phyloP scores from a whole-genome alignment of 2,329 filamentous ascomycete species.

The Tolypocladium nubicola region DNA sequence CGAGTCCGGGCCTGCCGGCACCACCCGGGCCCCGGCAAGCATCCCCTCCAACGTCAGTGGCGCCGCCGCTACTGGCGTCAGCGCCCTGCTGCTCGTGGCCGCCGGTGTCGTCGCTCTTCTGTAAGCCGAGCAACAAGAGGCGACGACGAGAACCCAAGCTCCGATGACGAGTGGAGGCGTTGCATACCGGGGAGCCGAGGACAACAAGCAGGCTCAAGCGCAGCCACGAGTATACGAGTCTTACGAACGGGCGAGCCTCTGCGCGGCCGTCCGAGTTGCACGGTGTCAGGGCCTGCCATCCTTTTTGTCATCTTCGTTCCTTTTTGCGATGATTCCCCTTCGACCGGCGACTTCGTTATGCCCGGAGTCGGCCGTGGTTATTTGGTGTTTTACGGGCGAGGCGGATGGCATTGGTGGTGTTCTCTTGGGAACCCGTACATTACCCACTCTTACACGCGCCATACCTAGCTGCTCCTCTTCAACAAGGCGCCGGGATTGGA shows the following conservation, averaged over 20 bases:
- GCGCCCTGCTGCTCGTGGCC: slow-evolving; percentile 24
- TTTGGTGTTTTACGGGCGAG: slow-evolving; percentile 10
- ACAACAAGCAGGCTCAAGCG: slow-evolving; percentile 10
- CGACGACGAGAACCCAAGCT: slow-evolving; percentile 3
- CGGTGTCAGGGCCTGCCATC: slow-evolving; percentile 4
- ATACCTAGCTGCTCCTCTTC: slow-evolving; percentile 16
- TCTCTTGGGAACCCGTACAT: slow-evolving; percentile 6
- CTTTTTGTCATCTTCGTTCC: slow-evolving; percentile 3
- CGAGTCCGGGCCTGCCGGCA: slow-evolving; percentile 2
- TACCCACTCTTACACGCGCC: slow-evolving; percentile 5
- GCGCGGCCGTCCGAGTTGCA: slow-evolving; percentile 8
- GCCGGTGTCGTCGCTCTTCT: slow-evolving; percentile 25
- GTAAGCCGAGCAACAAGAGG: slow-evolving; percentile 10
- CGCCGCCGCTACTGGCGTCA: slow-evolving; percentile 21
- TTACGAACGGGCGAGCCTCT: slow-evolving; percentile 11
- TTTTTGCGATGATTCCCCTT: slow-evolving; percentile 12
- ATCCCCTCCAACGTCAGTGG: slow-evolving; percentile 13
- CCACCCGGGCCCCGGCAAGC: slow-evolving; percentile 7
- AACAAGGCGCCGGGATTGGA: slow-evolving; percentile 8
- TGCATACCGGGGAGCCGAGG: slow-evolving; percentile 6
- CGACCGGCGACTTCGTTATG: slow-evolving; percentile 3
- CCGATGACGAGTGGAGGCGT: slow-evolving; percentile 13
- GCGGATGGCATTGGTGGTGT: slow-evolving; percentile 1
- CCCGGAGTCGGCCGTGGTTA: slow-evolving; percentile 2
- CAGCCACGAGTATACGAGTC: slow-evolving; percentile 24